Conservation (phyloP, 2,329 filamentous ascomycete species). For the Nemania bipapillata region DNA sequence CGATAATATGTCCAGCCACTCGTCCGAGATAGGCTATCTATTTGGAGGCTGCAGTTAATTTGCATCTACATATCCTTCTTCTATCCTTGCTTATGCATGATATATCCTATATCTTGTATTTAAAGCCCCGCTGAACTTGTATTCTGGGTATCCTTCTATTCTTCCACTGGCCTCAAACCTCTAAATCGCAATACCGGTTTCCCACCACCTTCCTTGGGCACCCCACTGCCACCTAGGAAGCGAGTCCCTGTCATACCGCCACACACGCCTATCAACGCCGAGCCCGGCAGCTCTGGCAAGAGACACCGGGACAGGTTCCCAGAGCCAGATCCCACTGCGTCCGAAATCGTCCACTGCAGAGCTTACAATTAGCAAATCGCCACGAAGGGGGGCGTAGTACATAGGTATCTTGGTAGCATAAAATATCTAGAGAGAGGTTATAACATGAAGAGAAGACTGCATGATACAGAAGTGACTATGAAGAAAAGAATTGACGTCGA, state of each 20-base stretch:
- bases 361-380: background rate
- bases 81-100: background rate
- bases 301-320: slow-evolving; percentile 81
- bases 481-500: background rate
- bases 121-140: background rate
- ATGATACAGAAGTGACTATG: background rate
- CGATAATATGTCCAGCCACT: too few species aligned
- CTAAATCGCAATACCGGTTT: slow-evolving; percentile 56
- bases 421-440: background rate
- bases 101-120: slow-evolving; percentile 9
- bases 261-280: slow-evolving; percentile 49
- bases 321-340: slow-evolving; percentile 78
- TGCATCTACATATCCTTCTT: background rate
- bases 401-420: background rate
- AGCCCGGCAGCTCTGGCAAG: slow-evolving; percentile 67
- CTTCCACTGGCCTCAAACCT: slow-evolving; percentile 1
- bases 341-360: slow-evolving; percentile 75
- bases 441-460: too few species aligned
- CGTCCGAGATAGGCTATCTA: too few species aligned
- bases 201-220: slow-evolving; percentile 70
- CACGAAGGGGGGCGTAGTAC: background rate
- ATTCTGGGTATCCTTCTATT: background rate
- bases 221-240: slow-evolving; percentile 64
- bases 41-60: too few species aligned
- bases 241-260: slow-evolving; percentile 70